Evolutionary conservation across 106 monocot species (phyloP).

Genomic region (Vanilla planifolia): DNA sequence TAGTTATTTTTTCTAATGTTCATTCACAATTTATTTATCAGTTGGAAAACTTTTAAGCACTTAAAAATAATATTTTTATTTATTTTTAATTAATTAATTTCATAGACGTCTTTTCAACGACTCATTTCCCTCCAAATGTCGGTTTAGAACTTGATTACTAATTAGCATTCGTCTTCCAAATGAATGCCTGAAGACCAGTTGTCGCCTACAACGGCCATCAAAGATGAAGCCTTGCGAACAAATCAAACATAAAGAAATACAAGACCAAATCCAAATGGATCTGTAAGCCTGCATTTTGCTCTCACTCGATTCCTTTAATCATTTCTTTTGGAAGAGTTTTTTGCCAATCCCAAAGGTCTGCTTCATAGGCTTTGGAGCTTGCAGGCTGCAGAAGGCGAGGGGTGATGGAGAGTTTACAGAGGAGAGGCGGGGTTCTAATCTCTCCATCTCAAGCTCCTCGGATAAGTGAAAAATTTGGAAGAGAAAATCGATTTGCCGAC

Average conservation of each 20-base stretch:
- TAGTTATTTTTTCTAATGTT: too few relatives aligned
- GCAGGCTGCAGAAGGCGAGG: not conserved
- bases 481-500: constrained; percentile 37
- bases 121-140: constrained; percentile 4
- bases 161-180: too few relatives aligned
- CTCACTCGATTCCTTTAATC: not conserved
- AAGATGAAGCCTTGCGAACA: not conserved
- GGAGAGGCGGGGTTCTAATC: constrained; percentile 14
- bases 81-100: too few relatives aligned
- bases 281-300: not conserved
- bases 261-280: not conserved
- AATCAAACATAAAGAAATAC: not conserved
- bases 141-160: not conserved
- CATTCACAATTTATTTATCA: too few relatives aligned
- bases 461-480: constrained; percentile 36
- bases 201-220: too few relatives aligned
- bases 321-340: not conserved
- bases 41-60: too few relatives aligned
- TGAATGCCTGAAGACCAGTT: too few relatives aligned
- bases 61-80: too few relatives aligned
- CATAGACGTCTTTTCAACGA: too few relatives aligned
- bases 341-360: not conserved
- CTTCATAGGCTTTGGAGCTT: not conserved
- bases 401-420: constrained; percentile 32
- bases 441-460: constrained; percentile 44